Evolutionary conservation across 2,329 filamentous ascomycete species (phyloP), one percentile per base, ranked within the genome.

Genomic region (Ustulina deusta): DNA sequence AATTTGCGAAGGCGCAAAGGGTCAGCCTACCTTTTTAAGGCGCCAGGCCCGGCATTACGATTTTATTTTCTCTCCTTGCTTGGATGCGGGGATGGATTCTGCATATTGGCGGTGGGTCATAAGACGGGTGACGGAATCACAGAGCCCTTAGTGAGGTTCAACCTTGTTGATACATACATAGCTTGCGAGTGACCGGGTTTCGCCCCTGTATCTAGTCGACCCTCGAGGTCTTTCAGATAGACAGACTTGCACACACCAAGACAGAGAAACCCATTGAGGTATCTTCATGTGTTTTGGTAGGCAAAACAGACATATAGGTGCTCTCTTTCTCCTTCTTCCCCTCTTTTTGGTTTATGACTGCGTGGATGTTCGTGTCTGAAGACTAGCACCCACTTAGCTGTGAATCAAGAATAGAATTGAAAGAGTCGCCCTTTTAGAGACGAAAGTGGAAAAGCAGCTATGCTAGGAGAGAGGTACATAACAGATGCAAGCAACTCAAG

Each of bases 151-250:
- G 34, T 51, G 52, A 46, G 15, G 52, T 40, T 49, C 29, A 52
- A 52, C 15, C n/a, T 49, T 15, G 25, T 52, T 38, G 52, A 57
- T 48, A 17, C 49, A 38, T 61, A 40, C 15, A 25, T 29, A 46
- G n/a, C 42, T 38, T 61, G 44, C 44, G 44, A 38, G 38, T 34
- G 59, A 40, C n/a, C 49, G 20, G 27, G 44, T 40, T 57, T 46
- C 11, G 38, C 22, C 20, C 34, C 13, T 63, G 59, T 63, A 63
- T 61, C 40, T 46, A 63, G 49, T 63, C n/a, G 27, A 48, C 20
- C 40, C n/a, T 38, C 13, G 25, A 38, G 59, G 59, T 46, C 54
- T 60, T 60, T 66, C 48, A 15, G 63, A 66, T 60, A 63, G 59
- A 64, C 34, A 13, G 48, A 38, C 54, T 48, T 62, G 17, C 48